Conservation (phyloP, 2,329 filamentous ascomycete genomes). For the Phialophora macrospora region DNA sequence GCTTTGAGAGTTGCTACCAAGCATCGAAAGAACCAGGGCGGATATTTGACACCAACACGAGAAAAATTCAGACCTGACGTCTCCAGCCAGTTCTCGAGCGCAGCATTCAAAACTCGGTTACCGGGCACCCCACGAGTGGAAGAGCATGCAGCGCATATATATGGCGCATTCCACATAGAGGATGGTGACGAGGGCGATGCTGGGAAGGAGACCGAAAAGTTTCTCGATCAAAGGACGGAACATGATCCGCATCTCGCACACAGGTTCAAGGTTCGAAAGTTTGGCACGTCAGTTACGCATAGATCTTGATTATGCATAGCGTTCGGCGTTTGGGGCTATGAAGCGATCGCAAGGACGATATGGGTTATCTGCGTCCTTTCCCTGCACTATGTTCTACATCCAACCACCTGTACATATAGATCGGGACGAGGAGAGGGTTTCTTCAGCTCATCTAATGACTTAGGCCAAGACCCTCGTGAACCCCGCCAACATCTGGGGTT, state of each 20-base stretch:
- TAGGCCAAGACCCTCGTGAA: not conserved
- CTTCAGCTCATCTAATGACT: not conserved
- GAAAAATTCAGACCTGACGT: constrained; percentile 13
- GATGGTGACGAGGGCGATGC: not conserved
- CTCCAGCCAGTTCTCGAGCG: constrained; percentile 13
- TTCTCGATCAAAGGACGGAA: not conserved
- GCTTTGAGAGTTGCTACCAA: constrained; percentile 5
- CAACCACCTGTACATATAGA: not conserved
- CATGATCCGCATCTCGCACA: not conserved
- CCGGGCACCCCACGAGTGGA: not conserved
- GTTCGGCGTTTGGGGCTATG: not conserved
- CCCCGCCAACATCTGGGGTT: not conserved
- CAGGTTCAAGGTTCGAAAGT: constrained; percentile 12
- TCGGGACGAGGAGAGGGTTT: not conserved
- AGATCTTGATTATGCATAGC: not conserved
- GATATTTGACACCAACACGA: not conserved
- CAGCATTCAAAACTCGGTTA: constrained; percentile 7
- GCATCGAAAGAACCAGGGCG: constrained; percentile 2
- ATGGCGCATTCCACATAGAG: not conserved
- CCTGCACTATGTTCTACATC: not conserved
- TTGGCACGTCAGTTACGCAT: constrained; percentile 4
- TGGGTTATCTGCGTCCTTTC: not conserved
- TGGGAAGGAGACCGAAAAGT: not conserved
- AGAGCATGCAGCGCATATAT: not conserved
- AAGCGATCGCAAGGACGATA: no score